Conservation (phyloP, 768 basidiomycete genomes). For the Hygrocybe punicea region DNA sequence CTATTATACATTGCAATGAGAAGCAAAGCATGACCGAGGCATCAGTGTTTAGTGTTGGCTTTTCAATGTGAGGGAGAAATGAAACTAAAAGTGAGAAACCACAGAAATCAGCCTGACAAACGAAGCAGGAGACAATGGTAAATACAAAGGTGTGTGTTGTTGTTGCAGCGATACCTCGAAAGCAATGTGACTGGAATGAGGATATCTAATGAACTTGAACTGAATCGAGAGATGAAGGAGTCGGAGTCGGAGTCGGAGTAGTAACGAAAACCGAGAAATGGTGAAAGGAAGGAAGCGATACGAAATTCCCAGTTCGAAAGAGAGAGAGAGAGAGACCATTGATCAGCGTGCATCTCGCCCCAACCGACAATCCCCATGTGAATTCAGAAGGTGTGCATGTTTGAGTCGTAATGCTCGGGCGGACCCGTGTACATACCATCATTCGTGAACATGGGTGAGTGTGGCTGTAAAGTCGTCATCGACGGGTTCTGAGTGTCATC, state of each 20-base stretch:
- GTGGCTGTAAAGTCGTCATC: constrained; percentile 7
- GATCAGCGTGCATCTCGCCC: too few relatives aligned
- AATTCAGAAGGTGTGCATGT: constrained; percentile 6
- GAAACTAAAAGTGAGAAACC: too few relatives aligned
- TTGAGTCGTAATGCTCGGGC: constrained; percentile 4
- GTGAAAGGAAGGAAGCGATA: too few relatives aligned
- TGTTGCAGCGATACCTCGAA: background rate
- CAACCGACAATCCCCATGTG: background rate
- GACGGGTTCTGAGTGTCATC: constrained; percentile 27
- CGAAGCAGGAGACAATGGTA: too few relatives aligned
- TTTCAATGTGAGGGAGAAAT: too few relatives aligned
- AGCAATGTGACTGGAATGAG: background rate
- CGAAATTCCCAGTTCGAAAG: too few relatives aligned
- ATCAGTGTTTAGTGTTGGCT: too few relatives aligned
- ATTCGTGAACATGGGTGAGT: constrained; percentile 13
- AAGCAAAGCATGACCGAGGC: background rate
- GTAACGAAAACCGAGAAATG: too few relatives aligned
- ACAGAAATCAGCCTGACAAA: too few relatives aligned
- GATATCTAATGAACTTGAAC: background rate
- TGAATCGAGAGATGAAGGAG: too few relatives aligned
- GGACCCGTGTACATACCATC: constrained; percentile 2
- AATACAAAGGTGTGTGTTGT: background rate
- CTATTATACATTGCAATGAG: background rate
- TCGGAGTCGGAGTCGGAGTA: too few relatives aligned
- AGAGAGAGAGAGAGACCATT: too few relatives aligned